Evolutionary conservation across 2,329 filamentous ascomycete species (phyloP), one percentile per base, ranked within the genome.

Genomic region (Nemania serpens): DNA sequence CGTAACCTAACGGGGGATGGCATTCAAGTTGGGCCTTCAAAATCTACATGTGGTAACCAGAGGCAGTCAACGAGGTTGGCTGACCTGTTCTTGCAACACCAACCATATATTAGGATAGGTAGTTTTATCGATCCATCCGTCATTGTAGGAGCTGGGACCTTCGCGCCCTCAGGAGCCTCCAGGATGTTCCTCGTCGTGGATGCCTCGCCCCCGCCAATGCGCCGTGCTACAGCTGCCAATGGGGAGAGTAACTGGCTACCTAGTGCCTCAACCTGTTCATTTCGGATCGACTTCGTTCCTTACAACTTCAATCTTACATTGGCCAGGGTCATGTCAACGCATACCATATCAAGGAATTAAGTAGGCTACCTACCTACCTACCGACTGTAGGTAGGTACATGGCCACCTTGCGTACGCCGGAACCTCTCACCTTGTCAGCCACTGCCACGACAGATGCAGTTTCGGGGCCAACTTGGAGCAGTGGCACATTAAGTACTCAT

Each of bases 251-350:
- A 12, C 4, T 10, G 11, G 11, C 5, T 36, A 12, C 34, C 7
- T 37, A 62, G 41, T 37, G 10, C 18, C 34, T 34, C 34, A 25
- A 49, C 68, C 70, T 68, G 64, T 45, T 72, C 69, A 72, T 71
- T 64, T 71, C 71, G 70, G 71, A 71, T 72, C 65, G 63, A 57
- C 67, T 57, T 61, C 43, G 52, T 69, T 71, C 71, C 71, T 68
- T 62, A 55, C 62, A 61, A 53, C 54, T 63, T 55, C 41, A 36
- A 51, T 48, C 42, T 46, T 29, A 52, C 36, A 47, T 37, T 57
- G 50, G 41, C 47, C n/a, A 46, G 43, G 46, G 39, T 36, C 29
- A 54, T 53, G 45, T 50, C 22, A 45, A 51, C 20, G 22, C 42
- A 22, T 39, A 3, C 11, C 25, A 36, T 29, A n/a, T 13, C 33